Conservation (phyloP, 2,329 filamentous ascomycete species). For the Diatrype stigma region DNA sequence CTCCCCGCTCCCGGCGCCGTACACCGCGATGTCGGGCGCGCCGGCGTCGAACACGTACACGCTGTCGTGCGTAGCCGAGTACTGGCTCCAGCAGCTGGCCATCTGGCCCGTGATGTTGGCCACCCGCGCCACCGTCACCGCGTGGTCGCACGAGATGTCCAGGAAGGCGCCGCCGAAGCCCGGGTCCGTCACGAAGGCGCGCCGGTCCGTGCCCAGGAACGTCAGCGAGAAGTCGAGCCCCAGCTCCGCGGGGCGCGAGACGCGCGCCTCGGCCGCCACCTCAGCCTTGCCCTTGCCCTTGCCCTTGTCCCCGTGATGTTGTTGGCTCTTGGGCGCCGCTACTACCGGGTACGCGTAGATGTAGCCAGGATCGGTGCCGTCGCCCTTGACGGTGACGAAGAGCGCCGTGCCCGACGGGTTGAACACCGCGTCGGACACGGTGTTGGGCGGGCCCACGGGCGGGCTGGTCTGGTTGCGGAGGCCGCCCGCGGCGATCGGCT, state of each 20-base stretch:
- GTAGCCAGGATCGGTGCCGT: conserved; percentile 35
- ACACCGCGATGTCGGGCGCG: conserved; percentile 34
- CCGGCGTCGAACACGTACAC: conserved; percentile 38
- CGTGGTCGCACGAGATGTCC: conserved; percentile 16
- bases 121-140: conserved; percentile 22
- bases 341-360: conserved; percentile 32
- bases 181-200: conserved; percentile 37
- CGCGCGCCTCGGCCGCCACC: conserved; percentile 4
- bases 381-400: conserved; percentile 39
- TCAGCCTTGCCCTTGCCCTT: background rate
- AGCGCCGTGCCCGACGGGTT: conserved; percentile 8
- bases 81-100: conserved; percentile 39
- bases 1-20: conserved; percentile 30
- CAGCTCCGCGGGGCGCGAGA: conserved; percentile 29
- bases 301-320: no score
- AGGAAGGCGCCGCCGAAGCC: conserved; percentile 35
- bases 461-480: conserved; percentile 35
- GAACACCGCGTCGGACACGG: conserved; percentile 38
- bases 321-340: conserved; percentile 1
- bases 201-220: conserved; percentile 22
- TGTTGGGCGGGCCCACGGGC: conserved; percentile 34
- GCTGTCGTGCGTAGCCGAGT: conserved; percentile 27
- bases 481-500: conserved; percentile 15
- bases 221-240: conserved; percentile 36
- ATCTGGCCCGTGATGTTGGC: conserved; percentile 31